A percentile compares a stretch with the other conserved stretches of the same genome.
Conservation (phyloP, 805 yeast species). For the Isabelozyma gotoi region DNA sequence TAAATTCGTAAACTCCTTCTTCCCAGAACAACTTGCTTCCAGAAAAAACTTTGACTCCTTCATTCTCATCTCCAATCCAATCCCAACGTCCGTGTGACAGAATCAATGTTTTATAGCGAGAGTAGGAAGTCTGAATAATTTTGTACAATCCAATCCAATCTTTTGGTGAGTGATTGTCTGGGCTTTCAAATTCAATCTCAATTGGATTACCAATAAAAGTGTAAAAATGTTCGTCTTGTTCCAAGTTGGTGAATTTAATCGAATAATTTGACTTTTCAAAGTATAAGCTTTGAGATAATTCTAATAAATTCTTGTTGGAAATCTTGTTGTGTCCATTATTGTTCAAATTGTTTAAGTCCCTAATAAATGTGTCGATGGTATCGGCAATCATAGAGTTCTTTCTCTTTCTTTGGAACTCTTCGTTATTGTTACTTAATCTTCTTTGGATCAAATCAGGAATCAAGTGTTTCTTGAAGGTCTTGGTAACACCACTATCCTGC, state of each 20-base stretch:
- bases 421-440: slow-evolving; percentile 18
- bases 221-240: slow-evolving; percentile 7
- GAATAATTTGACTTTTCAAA: slow-evolving; percentile 37
- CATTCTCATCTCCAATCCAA: slow-evolving; percentile 34
- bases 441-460: slow-evolving; percentile 39
- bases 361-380: slow-evolving; percentile 47
- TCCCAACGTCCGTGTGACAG: slow-evolving; percentile 69
- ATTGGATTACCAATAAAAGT: slow-evolving; percentile 53
- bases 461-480: slow-evolving; percentile 41
- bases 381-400: slow-evolving; percentile 37
- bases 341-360: slow-evolving; percentile 36
- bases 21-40: slow-evolving; percentile 56
- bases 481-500: slow-evolving; percentile 52
- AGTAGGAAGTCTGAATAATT: slow-evolving; percentile 56
- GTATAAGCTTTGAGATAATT: slow-evolving; percentile 38
- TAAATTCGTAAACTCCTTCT: slow-evolving; percentile 69
- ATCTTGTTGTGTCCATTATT: slow-evolving; percentile 5
- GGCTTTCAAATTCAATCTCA: slow-evolving; percentile 53
- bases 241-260: slow-evolving; percentile 22
- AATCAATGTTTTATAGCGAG: slow-evolving; percentile 55
- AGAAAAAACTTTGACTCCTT: slow-evolving; percentile 52
- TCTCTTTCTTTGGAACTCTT: slow-evolving; percentile 12
- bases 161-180: slow-evolving; percentile 43
- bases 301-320: slow-evolving; percentile 34
- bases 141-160: slow-evolving; percentile 83